Evolutionary conservation across 2,329 filamentous ascomycete genomes (phyloP), one percentile per base, ranked within the genome.

Genomic region (Pseudogymnoascus sp.): DNA sequence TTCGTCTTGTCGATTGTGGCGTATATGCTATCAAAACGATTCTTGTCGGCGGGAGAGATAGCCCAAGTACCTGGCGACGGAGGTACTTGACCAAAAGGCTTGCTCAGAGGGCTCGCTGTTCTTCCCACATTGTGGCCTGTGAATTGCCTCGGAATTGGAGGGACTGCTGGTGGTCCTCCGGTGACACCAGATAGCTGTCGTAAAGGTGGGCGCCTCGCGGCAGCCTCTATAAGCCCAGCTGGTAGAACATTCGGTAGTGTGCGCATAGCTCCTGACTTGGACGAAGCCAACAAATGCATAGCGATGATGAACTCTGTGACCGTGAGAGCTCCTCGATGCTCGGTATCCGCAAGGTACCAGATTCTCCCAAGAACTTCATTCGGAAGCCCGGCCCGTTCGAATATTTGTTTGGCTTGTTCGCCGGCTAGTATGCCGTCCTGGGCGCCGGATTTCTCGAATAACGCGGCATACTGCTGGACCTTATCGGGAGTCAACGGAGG

Each of bases 241-340:
- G 94, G 94, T 2, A 99, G 82, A 25, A 88, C 84, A 63, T 79
- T 88, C 1, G 94, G 94, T 61, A 97, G 80, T 18, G 83, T 86
- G 65, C 90, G 86, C 73, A 99, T 82, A 30, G 86, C 81, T 20
- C 92, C 89, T 11, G 86, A 88, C 79, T 96, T 96, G 76, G 90
- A 91, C 11, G 92, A 96, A 12, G 91, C 93, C 64, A 99, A 81
- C 63, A 99, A 79, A 74, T 99, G 94, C 94, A 99, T 99, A 50
- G 94, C 94, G 70, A 99, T 95, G 71, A 96, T 89, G 73, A 99
- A 99, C 70, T 97, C 94, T 12, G 92, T 93, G 68, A 87, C 81
- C 62, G 92, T 89, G 36, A 99, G 81, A 33, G 88, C 86, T 58
- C 94, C 94, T 60, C 92, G 86, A 75, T 96, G 92, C 74, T 97